A percentile compares a stretch with the other conserved stretches of the same genome.
Evolutionary conservation across 768 basidiomycete species (phyloP).

Genomic region (Boletus insuetus): DNA sequence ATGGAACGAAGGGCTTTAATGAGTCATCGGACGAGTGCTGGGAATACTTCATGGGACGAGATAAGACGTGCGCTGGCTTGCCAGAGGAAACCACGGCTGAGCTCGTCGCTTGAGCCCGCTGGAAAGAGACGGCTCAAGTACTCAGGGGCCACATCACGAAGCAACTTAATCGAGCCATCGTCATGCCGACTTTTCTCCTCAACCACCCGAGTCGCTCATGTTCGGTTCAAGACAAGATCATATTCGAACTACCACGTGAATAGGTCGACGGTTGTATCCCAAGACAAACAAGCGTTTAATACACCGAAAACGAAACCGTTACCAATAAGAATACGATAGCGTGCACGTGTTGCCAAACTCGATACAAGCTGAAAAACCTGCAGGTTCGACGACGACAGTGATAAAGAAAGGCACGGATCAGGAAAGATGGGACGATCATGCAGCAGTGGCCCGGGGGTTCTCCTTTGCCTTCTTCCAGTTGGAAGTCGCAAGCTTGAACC

Average conservation of each 20-base stretch:
- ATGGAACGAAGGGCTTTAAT: constrained; percentile 9
- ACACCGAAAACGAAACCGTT: constrained; percentile 24
- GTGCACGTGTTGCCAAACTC: constrained; percentile 19
- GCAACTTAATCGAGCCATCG: background rate
- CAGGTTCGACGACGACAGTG: constrained; percentile 8
- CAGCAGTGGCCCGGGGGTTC: constrained; percentile 46
- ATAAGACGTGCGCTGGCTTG: constrained; percentile 9
- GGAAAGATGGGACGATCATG: constrained; percentile 16
- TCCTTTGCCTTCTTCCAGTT: constrained; percentile 80
- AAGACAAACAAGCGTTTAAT: constrained; percentile 10
- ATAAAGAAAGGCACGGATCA: constrained; percentile 8
- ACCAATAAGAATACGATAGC: constrained; percentile 33
- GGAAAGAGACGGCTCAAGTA: constrained; percentile 15
- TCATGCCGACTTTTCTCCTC: constrained; percentile 5
- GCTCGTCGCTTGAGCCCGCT: constrained; percentile 26
- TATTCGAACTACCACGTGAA: constrained; percentile 13
- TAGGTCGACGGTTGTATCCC: constrained; percentile 7
- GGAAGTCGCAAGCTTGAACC: constrained; percentile 69
- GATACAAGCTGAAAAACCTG: constrained; percentile 10
- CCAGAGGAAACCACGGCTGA: constrained; percentile 11
- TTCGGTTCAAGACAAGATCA: background rate
- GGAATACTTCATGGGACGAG: constrained; percentile 38
- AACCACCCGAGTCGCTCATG: background rate
- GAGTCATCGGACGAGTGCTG: constrained; percentile 47
- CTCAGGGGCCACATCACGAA: constrained; percentile 17